Evolutionary conservation across 768 basidiomycete species (phyloP).

Genomic region (Boletus edulis): DNA sequence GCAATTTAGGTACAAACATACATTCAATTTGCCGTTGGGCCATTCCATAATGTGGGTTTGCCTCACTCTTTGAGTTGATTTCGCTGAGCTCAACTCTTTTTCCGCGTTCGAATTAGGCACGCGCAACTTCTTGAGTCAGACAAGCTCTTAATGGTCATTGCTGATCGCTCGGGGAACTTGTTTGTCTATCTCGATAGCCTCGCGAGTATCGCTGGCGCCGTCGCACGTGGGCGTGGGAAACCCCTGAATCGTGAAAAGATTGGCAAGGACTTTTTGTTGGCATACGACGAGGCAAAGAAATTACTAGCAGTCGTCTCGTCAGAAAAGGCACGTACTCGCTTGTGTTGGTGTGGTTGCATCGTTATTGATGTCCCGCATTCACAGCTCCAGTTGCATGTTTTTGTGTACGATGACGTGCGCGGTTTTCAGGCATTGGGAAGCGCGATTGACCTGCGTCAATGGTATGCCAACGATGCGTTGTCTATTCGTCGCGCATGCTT

Average conservation of each 20-base stretch:
- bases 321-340: conserved; percentile 33
- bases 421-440: conserved; percentile 41
- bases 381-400: conserved; percentile 43
- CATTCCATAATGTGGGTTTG: conserved; percentile 18
- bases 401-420: conserved; percentile 46
- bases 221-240: conserved; percentile 29
- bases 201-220: conserved; percentile 29
- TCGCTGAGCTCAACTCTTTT: not conserved
- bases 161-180: conserved; percentile 34
- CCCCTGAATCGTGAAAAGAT: conserved; percentile 44
- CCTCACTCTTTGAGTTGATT: not conserved
- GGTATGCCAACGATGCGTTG: conserved; percentile 35
- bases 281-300: conserved; percentile 52
- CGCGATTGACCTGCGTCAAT: conserved; percentile 38
- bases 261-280: conserved; percentile 42
- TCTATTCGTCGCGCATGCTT: conserved; percentile 41
- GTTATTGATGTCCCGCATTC: not conserved
- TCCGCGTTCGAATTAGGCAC: conserved; percentile 20
- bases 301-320: conserved; percentile 45
- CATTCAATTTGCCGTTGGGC: conserved; percentile 19
- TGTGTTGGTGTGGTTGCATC: not conserved
- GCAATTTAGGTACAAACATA: conserved; percentile 11
- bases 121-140: conserved; percentile 40
- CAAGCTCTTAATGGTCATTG: conserved; percentile 42
- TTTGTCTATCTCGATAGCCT: conserved; percentile 40